Evolutionary conservation across 1,139 yeast species (phyloP).

Genomic region (Yamadazyma blattariae): DNA sequence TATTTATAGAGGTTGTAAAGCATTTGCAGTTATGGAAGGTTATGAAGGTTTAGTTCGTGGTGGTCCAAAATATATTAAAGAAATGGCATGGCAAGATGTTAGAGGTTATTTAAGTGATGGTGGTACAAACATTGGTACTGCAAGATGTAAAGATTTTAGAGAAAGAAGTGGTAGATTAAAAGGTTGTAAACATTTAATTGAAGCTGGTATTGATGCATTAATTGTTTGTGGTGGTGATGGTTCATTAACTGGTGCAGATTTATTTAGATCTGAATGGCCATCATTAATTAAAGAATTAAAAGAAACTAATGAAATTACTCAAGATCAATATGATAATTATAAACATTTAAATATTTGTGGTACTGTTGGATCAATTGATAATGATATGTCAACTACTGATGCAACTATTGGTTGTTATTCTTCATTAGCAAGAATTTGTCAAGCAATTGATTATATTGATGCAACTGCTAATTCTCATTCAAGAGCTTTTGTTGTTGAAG

Average conservation of each 20-base stretch:
- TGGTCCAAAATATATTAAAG: constrained; percentile 59
- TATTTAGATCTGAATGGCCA: constrained; percentile 94
- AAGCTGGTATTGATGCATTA: constrained; percentile 89
- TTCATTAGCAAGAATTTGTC: constrained; percentile 88
- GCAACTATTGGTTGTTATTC: constrained; percentile 96
- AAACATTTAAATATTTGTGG: constrained; percentile 87
- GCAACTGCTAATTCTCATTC: constrained; percentile 97
- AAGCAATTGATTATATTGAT: constrained; percentile 91
- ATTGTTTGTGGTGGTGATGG: constrained; percentile 99
- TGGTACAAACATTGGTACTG: constrained; percentile 96
- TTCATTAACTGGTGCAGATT: constrained; percentile 94
- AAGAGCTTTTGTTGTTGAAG: constrained; percentile 96
- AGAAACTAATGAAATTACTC: constrained; percentile 50
- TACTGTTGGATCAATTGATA: constrained; percentile 93
- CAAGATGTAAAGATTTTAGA: constrained; percentile 82
- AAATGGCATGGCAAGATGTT: constrained; percentile 91
- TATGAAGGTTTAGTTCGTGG: constrained; percentile 92
- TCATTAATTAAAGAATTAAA: constrained; percentile 70
- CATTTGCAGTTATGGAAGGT: constrained; percentile 93
- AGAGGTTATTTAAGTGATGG: constrained; percentile 90
- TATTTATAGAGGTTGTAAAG: constrained; percentile 84
- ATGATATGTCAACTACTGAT: constrained; percentile 96
- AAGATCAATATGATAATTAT: constrained; percentile 56
- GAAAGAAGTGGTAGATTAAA: constrained; percentile 79
- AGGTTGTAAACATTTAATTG: constrained; percentile 82